Conservation (phyloP, 2,329 filamentous ascomycete species). For the Hypoxylon sp. region DNA sequence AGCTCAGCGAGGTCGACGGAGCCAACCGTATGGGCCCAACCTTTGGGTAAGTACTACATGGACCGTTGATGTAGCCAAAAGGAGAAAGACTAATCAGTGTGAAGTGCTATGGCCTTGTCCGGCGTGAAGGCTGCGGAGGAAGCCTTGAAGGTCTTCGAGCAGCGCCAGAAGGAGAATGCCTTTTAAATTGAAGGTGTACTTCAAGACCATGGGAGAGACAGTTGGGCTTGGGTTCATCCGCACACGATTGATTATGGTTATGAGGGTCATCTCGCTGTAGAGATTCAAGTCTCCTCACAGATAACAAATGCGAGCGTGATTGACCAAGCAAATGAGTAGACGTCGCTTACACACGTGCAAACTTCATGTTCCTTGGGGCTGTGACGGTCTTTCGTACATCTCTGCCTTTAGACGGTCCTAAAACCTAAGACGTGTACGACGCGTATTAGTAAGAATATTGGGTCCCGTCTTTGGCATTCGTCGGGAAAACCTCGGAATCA, state of each 20-base stretch:
- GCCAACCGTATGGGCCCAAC: slow-evolving; percentile 85
- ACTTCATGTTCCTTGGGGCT: too few relatives aligned
- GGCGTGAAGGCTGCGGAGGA: slow-evolving; percentile 94
- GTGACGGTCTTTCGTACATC: neutral
- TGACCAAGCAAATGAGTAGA: slow-evolving; percentile 2
- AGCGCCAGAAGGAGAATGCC: slow-evolving; percentile 82
- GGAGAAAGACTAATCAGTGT: slow-evolving; percentile 26
- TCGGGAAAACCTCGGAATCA: slow-evolving; percentile 12
- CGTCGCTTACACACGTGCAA: neutral
- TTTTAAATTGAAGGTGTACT: slow-evolving; percentile 55
- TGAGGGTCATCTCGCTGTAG: slow-evolving; percentile 14
- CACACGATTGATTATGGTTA: neutral
- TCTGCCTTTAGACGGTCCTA: neutral
- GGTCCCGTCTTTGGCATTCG: neutral
- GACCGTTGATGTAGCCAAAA: neutral
- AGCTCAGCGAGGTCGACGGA: slow-evolving; percentile 89
- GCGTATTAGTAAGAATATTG: slow-evolving; percentile 6
- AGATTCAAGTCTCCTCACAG: slow-evolving; percentile 10
- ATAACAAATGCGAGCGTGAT: slow-evolving; percentile 8
- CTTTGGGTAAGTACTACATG: slow-evolving; percentile 45
- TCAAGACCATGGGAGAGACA: neutral
- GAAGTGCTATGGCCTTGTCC: slow-evolving; percentile 84
- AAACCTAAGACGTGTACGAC: neutral
- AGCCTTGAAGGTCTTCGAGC: slow-evolving; percentile 80
- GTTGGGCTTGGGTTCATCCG: neutral